A percentile compares a stretch with the other conserved stretches of the same genome.
phyloP scores from a whole-genome alignment of 2,329 filamentous ascomycete species.

The Tolypocladium ophioglossoides region DNA sequence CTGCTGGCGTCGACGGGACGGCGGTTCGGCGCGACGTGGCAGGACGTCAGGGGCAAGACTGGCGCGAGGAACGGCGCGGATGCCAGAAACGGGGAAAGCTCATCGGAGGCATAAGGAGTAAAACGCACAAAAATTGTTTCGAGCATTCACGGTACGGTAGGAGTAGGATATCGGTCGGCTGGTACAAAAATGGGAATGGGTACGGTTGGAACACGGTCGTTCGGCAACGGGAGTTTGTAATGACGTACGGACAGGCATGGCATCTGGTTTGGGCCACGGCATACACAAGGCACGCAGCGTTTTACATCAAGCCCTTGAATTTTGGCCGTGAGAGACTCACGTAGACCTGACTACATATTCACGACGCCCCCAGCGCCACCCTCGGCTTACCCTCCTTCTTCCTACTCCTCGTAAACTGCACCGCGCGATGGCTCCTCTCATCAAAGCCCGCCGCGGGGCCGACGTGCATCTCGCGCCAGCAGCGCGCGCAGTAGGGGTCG shows the following conservation, averaged over 20 bases:
- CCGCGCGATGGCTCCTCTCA: constrained; percentile 57
- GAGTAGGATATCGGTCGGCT: neutral
- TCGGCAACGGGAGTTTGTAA: neutral
- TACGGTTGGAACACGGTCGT: neutral
- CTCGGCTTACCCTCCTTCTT: constrained; percentile 20
- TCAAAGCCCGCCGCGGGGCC: constrained; percentile 60
- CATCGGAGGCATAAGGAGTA: neutral
- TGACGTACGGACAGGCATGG: neutral
- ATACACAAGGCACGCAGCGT: neutral
- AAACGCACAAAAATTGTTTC: neutral
- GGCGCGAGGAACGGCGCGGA: constrained; percentile 8
- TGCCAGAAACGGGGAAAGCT: constrained; percentile 2
- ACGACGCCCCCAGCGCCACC: constrained; percentile 24
- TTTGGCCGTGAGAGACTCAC: neutral
- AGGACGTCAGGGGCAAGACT: constrained; percentile 61
- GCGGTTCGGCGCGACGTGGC: constrained; percentile 78
- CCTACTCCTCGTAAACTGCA: constrained; percentile 38
- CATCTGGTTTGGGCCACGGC: neutral
- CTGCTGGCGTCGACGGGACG: constrained; percentile 74
- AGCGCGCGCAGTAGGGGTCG: constrained; percentile 65
- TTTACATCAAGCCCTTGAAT: neutral
- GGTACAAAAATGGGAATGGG: neutral
- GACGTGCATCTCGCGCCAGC: constrained; percentile 74
- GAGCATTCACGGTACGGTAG: neutral
- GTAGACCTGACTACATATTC: neutral